Evolutionary conservation across 2,329 filamentous ascomycete species (phyloP).

Genomic region (Penicillium sp.): DNA sequence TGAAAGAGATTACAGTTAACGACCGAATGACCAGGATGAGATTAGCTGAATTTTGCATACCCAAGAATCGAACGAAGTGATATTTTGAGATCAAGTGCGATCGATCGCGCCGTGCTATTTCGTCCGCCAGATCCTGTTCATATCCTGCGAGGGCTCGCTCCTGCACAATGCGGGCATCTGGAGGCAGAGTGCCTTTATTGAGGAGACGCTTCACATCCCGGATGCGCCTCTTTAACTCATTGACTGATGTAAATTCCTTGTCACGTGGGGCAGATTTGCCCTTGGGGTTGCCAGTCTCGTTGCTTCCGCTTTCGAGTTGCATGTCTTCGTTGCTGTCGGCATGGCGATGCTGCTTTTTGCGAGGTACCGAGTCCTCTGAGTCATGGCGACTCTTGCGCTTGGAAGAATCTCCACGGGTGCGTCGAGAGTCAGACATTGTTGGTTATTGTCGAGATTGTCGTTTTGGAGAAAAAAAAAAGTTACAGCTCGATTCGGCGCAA

Average conservation of each 20-base stretch:
- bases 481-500: conserved; percentile 18
- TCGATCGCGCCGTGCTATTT: conserved; percentile 50
- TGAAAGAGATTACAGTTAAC: conserved; percentile 9
- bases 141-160: conserved; percentile 60
- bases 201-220: conserved; percentile 57
- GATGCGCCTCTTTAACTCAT: conserved; percentile 57
- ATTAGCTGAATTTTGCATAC: conserved; percentile 23
- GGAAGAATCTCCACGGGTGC: conserved; percentile 17
- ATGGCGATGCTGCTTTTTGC: conserved; percentile 27
- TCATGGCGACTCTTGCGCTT: conserved; percentile 32
- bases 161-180: conserved; percentile 57
- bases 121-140: conserved; percentile 55
- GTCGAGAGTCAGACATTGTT: conserved; percentile 20
- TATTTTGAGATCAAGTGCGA: conserved; percentile 61
- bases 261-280: conserved; percentile 23
- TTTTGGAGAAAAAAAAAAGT: conserved; percentile 16
- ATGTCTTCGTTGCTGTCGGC: conserved; percentile 9
- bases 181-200: conserved; percentile 50
- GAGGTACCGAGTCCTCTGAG: conserved; percentile 25
- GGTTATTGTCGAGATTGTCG: neutral
- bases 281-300: conserved; percentile 16
- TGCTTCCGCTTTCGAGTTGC: conserved; percentile 4
- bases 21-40: neutral
- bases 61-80: conserved; percentile 67
- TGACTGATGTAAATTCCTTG: conserved; percentile 39